Evolutionary conservation across 306 rosid species (phyloP).

Genomic region (Ammopiptanthus mongolicus): DNA sequence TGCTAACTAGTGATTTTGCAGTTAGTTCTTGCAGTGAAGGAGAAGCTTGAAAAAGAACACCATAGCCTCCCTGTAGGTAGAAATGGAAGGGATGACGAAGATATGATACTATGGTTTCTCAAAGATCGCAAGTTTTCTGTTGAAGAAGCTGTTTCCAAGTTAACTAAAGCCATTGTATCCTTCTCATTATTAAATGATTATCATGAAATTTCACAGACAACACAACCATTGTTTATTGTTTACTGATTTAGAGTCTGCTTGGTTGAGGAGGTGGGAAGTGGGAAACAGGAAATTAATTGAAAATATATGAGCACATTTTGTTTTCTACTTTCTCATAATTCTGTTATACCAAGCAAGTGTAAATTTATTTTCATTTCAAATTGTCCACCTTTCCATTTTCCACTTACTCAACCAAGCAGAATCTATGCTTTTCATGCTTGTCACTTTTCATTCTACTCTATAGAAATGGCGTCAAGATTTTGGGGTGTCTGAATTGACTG

Average conservation of each 20-base stretch:
- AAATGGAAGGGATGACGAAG: conserved; percentile 97
- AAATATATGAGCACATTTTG: not conserved
- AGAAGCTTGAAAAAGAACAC: conserved; percentile 65
- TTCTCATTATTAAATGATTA: conserved; percentile 3
- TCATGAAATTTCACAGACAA: not conserved
- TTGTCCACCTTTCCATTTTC: not conserved
- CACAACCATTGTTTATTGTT: not conserved
- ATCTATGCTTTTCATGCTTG: not conserved
- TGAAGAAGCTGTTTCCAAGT: conserved; percentile 57
- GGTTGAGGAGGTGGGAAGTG: not conserved
- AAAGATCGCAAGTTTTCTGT: conserved; percentile 75
- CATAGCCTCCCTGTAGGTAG: conserved; percentile 64
- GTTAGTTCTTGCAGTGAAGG: conserved; percentile 80
- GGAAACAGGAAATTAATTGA: not conserved
- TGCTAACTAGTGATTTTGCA: conserved; percentile 31
- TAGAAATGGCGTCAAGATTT: conserved; percentile 94
- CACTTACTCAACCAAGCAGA: not conserved
- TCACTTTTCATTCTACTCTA: conserved; percentile 34
- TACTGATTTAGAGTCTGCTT: not conserved
- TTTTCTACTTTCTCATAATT: not conserved
- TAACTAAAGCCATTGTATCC: conserved; percentile 88
- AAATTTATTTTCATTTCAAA: not conserved
- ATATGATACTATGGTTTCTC: conserved; percentile 91
- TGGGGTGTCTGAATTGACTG: conserved; percentile 65
- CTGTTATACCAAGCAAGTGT: not conserved